A percentile compares a stretch with the other conserved stretches of the same genome.
Conservation (phyloP, 2,329 filamentous ascomycete genomes). For the Colletotrichum simmondsii region DNA sequence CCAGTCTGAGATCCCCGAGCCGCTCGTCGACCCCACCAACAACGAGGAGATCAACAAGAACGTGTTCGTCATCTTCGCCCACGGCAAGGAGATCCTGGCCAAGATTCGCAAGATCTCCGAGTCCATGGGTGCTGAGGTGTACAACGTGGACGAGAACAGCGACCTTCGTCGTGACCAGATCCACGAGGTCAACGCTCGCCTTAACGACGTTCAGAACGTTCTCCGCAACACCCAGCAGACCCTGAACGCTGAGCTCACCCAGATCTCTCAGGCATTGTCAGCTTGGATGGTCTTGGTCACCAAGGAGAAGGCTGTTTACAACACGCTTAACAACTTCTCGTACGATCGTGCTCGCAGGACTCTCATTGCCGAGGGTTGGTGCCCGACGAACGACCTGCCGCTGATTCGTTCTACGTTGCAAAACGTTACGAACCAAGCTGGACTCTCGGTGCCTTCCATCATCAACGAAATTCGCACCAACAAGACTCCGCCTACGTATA, state of each 20-base stretch:
- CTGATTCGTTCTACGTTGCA: conserved; percentile 93
- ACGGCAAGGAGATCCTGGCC: conserved; percentile 96
- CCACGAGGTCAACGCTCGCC: conserved; percentile 93
- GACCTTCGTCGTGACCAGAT: conserved; percentile 96
- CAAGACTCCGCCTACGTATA: conserved; percentile 96
- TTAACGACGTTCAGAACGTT: conserved; percentile 92
- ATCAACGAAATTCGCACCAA: conserved; percentile 98
- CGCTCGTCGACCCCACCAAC: conserved; percentile 89
- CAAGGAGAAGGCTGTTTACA: conserved; percentile 98
- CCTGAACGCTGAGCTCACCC: conserved; percentile 89
- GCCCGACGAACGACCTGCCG: conserved; percentile 88
- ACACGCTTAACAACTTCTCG: conserved; percentile 94
- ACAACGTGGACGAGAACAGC: conserved; percentile 97
- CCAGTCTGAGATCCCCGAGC: conserved; percentile 96
- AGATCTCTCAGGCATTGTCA: conserved; percentile 91
- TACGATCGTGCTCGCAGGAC: conserved; percentile 97
- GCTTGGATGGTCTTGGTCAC: conserved; percentile 98
- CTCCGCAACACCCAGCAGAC: conserved; percentile 95
- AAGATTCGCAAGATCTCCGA: conserved; percentile 99
- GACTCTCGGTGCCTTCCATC: conserved; percentile 96
- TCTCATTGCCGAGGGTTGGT: conserved; percentile 97
- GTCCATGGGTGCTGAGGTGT: conserved; percentile 93
- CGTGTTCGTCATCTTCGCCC: conserved; percentile 98
- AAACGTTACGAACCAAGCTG: conserved; percentile 95
- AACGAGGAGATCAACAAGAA: conserved; percentile 97